Conservation (phyloP, 2,329 filamentous ascomycete genomes). For the Dothistroma septosporum region DNA sequence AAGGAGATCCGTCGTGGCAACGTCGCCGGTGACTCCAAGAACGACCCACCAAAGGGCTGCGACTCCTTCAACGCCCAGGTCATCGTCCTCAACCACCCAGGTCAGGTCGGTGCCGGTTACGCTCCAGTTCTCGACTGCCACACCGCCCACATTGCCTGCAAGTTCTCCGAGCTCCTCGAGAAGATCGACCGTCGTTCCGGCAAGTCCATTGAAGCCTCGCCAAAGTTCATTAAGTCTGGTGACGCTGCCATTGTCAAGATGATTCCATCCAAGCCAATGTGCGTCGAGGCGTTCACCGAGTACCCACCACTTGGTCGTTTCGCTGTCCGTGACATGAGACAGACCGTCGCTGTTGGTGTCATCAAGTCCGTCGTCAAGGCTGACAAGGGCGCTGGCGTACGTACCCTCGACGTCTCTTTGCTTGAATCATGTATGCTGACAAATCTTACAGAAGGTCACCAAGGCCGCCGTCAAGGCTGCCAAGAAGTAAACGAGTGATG, state of each 20-base stretch:
- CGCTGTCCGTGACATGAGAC: constrained; percentile 95
- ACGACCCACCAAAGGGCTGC: constrained; percentile 85
- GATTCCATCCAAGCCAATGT: constrained; percentile 99
- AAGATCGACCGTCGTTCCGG: constrained; percentile 99
- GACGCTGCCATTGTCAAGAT: constrained; percentile 99
- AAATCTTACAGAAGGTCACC: constrained; percentile 47
- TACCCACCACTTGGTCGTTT: constrained; percentile 99
- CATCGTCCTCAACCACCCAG: constrained; percentile 99
- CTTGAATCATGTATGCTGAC: constrained; percentile 13
- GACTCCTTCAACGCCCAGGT: constrained; percentile 99
- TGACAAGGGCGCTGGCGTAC: constrained; percentile 39
- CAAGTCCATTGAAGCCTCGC: constrained; percentile 84
- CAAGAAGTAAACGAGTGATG: constrained; percentile 36
- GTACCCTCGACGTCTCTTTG: not conserved
- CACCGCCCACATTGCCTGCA: constrained; percentile 99
- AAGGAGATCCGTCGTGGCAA: constrained; percentile 99
- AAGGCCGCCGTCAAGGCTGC: constrained; percentile 41
- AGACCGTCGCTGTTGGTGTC: constrained; percentile 66
- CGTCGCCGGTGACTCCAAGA: constrained; percentile 99
- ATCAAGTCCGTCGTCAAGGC: constrained; percentile 41
- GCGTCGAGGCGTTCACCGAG: constrained; percentile 99
- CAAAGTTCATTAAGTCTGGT: constrained; percentile 99
- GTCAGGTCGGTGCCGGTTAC: constrained; percentile 98
- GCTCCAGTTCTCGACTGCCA: constrained; percentile 99
- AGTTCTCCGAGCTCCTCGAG: constrained; percentile 98